Evolutionary conservation across 257 asterid genomes (phyloP), one percentile per base, ranked within the genome.

Genomic region (Solanum sitiens): DNA sequence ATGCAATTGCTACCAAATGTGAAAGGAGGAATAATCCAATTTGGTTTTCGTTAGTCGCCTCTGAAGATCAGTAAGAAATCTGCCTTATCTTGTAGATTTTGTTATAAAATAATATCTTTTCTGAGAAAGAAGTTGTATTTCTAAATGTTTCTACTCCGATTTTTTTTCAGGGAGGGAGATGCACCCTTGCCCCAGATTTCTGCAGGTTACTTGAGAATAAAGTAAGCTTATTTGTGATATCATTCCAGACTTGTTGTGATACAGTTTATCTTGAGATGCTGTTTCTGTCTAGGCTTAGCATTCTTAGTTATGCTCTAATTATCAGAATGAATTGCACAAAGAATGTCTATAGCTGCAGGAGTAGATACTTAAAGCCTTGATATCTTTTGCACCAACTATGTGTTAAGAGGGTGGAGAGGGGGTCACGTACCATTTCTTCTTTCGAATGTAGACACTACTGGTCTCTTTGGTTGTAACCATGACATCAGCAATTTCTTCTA

Each of bases 41-140:
- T 87, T 97, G 99, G 99, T 96, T 97, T 91, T 94, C 99, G 3
- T 92, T 96, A 79, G 93, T 94, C 90, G 98, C 98, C 83, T 89
- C 96, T 56, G 94, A 93, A 86, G 95, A 94, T 74, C 94, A 91
- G 99, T 97, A 90, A 92, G 98, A 88, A 27, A 89, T 84, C 87
- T 79, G 89, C 88, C 61, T 84, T 65, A 67, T 44, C 42, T 65
- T 73, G 59, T 73, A 32, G 23, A 25, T 14, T 68, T 50, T 30
- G 7, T 79, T 27, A 15, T 16, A 8, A 23, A 13, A 23, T 7
- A 16, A 30, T 11, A 50, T 20, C 21, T 18, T 80, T 76, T 82
- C 71, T 30, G 86, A 30, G 86, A 82, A 82, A 50, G 71, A 50
- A 32, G 21, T 82, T 82, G 70, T 82, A 82, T 32, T 82, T 80